Evolutionary conservation across 805 yeast species (phyloP).

Genomic region (Schwanniomyces pseudopolymorphus): DNA sequence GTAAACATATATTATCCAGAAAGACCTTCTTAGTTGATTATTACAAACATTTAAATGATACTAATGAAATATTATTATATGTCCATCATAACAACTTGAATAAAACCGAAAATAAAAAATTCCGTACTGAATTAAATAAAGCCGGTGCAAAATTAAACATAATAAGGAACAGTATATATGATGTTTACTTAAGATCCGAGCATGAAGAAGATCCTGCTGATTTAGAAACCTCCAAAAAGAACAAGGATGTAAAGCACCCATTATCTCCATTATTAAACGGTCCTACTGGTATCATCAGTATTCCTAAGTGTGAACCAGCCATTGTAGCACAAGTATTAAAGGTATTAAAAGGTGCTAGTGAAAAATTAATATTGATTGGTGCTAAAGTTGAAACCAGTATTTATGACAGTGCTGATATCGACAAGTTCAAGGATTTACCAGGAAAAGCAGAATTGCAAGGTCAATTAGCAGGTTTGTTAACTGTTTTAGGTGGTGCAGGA

Average conservation of each 20-base stretch:
- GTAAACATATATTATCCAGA: slow-evolving; percentile 68
- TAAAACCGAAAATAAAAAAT: slow-evolving; percentile 62
- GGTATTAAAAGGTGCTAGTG: slow-evolving; percentile 61
- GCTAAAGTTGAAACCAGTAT: slow-evolving; percentile 72
- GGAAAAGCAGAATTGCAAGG: slow-evolving; percentile 68
- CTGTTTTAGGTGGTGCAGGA: slow-evolving; percentile 87
- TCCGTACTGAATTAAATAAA: slow-evolving; percentile 60
- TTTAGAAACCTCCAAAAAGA: slow-evolving; percentile 45
- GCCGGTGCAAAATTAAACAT: slow-evolving; percentile 72
- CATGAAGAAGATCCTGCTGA: slow-evolving; percentile 73
- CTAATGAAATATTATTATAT: slow-evolving; percentile 68
- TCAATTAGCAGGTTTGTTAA: slow-evolving; percentile 79
- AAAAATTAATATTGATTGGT: slow-evolving; percentile 78
- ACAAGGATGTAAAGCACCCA: slow-evolving; percentile 58
- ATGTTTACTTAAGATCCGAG: slow-evolving; percentile 73
- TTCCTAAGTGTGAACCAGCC: slow-evolving; percentile 69
- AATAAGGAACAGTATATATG: slow-evolving; percentile 67
- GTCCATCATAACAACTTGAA: slow-evolving; percentile 83
- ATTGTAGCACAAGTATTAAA: slow-evolving; percentile 62
- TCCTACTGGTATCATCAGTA: slow-evolving; percentile 78
- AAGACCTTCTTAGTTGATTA: slow-evolving; percentile 84
- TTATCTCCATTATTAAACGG: slow-evolving; percentile 70
- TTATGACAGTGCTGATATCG: slow-evolving; percentile 51
- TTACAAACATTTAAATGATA: slow-evolving; percentile 69
- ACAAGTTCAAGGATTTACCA: slow-evolving; percentile 72